Evolutionary conservation across 2,329 filamentous ascomycete species (phyloP).

Genomic region (Ophiostoma sp.): DNA sequence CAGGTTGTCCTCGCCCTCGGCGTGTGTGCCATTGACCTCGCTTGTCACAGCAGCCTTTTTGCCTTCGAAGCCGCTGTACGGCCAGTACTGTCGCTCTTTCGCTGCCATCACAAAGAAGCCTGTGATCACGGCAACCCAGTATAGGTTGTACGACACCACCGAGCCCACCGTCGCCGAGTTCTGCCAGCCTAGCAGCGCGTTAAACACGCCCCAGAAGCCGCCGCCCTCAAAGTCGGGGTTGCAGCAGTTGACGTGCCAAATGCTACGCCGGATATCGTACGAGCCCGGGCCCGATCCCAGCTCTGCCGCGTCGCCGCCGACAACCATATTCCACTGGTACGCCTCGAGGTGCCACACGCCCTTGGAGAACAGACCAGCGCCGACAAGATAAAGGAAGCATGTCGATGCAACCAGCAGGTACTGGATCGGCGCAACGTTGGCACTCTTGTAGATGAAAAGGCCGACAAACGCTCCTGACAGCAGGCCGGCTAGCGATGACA

Average conservation of each 20-base stretch:
- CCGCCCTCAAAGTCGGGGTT: slow-evolving; percentile 63
- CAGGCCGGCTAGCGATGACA: slow-evolving; percentile 63
- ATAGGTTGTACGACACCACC: slow-evolving; percentile 81
- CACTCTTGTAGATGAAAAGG: slow-evolving; percentile 60
- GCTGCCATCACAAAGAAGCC: slow-evolving; percentile 24
- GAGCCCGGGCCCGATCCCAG: slow-evolving; percentile 58
- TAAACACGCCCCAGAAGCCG: slow-evolving; percentile 81
- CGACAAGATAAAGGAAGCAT: slow-evolving; percentile 77
- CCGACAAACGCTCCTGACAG: slow-evolving; percentile 57
- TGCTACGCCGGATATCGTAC: slow-evolving; percentile 60
- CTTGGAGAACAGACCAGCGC: slow-evolving; percentile 73
- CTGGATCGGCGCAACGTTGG: slow-evolving; percentile 24
- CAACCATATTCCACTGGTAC: slow-evolving; percentile 53
- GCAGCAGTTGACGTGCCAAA: slow-evolving; percentile 75
- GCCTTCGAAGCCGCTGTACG: slow-evolving; percentile 1
- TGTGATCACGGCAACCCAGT: slow-evolving; percentile 56
- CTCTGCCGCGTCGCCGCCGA: slow-evolving; percentile 53
- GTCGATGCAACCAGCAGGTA: slow-evolving; percentile 73
- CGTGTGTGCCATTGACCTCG: neutral
- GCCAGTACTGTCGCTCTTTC: slow-evolving; percentile 22
- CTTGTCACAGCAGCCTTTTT: neutral
- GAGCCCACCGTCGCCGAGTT: slow-evolving; percentile 85
- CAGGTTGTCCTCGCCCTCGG: slow-evolving; percentile 3
- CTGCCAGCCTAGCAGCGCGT: slow-evolving; percentile 78
- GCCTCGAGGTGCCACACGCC: slow-evolving; percentile 69